Conservation (phyloP, 345 rosid genomes). For the Streptanthus diversifolius region DNA sequence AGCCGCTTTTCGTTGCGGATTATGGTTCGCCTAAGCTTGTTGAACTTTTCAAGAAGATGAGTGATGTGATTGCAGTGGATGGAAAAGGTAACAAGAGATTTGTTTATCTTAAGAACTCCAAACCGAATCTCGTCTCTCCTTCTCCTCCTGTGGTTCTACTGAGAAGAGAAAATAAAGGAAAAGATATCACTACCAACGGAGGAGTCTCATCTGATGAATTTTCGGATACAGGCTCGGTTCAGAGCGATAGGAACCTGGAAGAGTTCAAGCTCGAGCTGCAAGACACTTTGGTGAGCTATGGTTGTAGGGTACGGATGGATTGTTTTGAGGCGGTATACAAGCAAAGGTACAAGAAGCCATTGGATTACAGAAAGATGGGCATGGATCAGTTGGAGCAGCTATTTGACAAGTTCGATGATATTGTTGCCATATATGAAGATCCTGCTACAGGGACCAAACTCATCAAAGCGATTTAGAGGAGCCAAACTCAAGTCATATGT, state of each 20-base stretch:
- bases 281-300: slow-evolving; percentile 83
- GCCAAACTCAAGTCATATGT: not conserved
- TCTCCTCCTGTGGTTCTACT: slow-evolving; percentile 44
- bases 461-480: slow-evolving; percentile 31
- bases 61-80: slow-evolving; percentile 57
- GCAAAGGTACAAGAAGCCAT: slow-evolving; percentile 70
- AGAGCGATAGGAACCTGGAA: slow-evolving; percentile 40
- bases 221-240: slow-evolving; percentile 42
- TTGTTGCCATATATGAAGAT: slow-evolving; percentile 65
- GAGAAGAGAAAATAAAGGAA: slow-evolving; percentile 61
- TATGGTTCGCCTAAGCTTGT: slow-evolving; percentile 75
- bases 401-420: slow-evolving; percentile 57
- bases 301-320: slow-evolving; percentile 61
- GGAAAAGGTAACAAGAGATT: slow-evolving; percentile 71
- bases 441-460: slow-evolving; percentile 55
- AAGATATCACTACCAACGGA: slow-evolving; percentile 33
- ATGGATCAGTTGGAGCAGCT: slow-evolving; percentile 75
- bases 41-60: slow-evolving; percentile 83
- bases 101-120: slow-evolving; percentile 67
- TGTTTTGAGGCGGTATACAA: slow-evolving; percentile 79
- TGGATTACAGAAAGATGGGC: slow-evolving; percentile 54
- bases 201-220: slow-evolving; percentile 65
- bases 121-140: slow-evolving; percentile 46
- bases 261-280: slow-evolving; percentile 81
- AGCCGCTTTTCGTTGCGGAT: slow-evolving; percentile 75